Conservation (phyloP, 2,329 filamentous ascomycete species). For the Pestalotiopsis sp. region DNA sequence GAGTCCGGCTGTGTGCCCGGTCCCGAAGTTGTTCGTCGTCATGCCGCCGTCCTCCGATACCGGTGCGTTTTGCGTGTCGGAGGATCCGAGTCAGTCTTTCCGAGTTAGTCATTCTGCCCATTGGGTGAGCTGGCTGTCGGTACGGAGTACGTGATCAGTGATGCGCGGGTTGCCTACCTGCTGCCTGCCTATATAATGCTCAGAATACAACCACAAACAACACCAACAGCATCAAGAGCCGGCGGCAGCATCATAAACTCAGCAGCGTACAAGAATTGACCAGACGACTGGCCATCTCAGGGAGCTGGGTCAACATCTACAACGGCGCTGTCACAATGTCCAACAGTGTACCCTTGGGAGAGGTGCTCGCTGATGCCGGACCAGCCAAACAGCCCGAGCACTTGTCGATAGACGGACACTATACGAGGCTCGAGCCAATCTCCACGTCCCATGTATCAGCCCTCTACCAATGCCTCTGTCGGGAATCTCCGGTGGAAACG, state of each 20-base stretch:
- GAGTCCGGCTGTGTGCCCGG: no score
- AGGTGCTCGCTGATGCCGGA: background rate
- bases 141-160: no score
- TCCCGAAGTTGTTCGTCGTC: no score
- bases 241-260: no score
- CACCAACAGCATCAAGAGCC: no score
- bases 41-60: background rate
- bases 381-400: constrained; percentile 9
- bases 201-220: no score
- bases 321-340: background rate
- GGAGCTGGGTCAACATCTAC: background rate
- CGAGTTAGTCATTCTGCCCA: background rate
- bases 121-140: no score
- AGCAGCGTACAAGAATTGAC: no score
- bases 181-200: no score
- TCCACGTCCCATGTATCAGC: constrained; percentile 2
- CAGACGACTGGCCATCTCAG: no score
- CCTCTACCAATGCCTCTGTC: constrained; percentile 11
- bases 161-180: no score
- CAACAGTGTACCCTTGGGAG: constrained; percentile 7
- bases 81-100: background rate
- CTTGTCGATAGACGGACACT: background rate
- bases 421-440: constrained; percentile 2
- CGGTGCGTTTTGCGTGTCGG: background rate
- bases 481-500: background rate